Evolutionary conservation across 371 early-diverging fungal species (phyloP), one percentile per base, ranked within the genome.

Genomic region (Rhizopus arrhizus): DNA sequence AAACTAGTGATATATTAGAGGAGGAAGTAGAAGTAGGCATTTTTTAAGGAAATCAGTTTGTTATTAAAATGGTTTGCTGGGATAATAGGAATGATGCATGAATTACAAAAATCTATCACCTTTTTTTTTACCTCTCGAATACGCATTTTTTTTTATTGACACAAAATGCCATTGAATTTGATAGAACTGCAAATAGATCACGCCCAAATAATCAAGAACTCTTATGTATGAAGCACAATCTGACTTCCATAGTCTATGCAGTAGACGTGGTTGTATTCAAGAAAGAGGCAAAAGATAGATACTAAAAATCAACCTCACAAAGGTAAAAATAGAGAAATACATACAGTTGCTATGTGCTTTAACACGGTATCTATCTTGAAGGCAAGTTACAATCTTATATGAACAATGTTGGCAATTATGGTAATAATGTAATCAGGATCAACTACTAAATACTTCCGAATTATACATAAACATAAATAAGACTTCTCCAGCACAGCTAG

Each of bases 251-350:
- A 72, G 22, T 28, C 64, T 63, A 41, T 69, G 67, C 6, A 77
- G 53, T 5, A 74, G 56, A 54, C 72, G 67, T 10, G 77, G 72
- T 74, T 74, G 74, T 31, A 77, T 62, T 74, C 77, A 77, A 7
- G 77, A 74, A 50, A 72, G 74, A 41, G 74, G 74, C 31, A 77
- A 43, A 4, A 77, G 51, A 48, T 77, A 77, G 0, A 74, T 74
- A 0, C 77, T 74, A 4, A 74, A 43, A 0, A 58, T 28, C 5
- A 77, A 43, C 2, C 72, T 74, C 12, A 75, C 29, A 0, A 72
- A 8, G 52, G 53, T 16, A 73, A 35, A 41, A 52, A 62, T 3
- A 62, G 32, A 38, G 53, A 47, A 2, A 71, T 29, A 28, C 56
- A 40, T 4, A 43, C 15, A 3, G 40, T 46, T 9, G 51, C 47